Base-by-base conservation (phyloP, 306 rosid species). In the Elaeagnus macrophylla region DNA sequence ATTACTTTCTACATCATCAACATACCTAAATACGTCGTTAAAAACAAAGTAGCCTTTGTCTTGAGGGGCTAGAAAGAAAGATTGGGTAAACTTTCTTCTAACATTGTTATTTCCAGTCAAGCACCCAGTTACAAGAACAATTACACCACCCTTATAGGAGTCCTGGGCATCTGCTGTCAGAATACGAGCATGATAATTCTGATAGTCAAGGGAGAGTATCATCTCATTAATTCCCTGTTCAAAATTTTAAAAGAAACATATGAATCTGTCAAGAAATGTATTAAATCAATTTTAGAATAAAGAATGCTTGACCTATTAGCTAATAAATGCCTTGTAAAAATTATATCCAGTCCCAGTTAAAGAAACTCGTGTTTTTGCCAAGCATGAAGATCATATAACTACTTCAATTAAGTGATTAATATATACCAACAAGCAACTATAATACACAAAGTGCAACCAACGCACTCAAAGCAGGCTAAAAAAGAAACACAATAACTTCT, bases 21-120 rank as follows among this genome's bases (percentile, higher is more conserved):
- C 53, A 48, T 70, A 84, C 59, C 93, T 79, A 67, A 84, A 73
- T 32, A 88, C 57, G 60, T 84, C 94, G 59, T 88, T 88, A 67
- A 81, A 62, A 58, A 88, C 96, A 67, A 65, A 81, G 71, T 64
- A 79, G 45, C 87, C 81, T 19, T 69, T 68, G 52, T 79, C 83
- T 61, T 88, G 90, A 7, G 94, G 89, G 14, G 85, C 89, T 36
- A 88, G 71, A 73, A 88, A 84, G 75, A 88, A 84, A 42, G 87
- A 60, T 71, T 84, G 94, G n/a, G 76, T 39, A 60, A 84, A 88
- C 39, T 67, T 77, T 68, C 81, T 78, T 55, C 60, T 76, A 62
- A 54, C 37, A 43, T 75, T 51, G 54, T 81, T 81, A 14, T 38
- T 67, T 59, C 75, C 85, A 15, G 60, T 73, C 51, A 88, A 68